Conservation (phyloP, 2,329 filamentous ascomycete species). For the Thielaviopsis punctulata region DNA sequence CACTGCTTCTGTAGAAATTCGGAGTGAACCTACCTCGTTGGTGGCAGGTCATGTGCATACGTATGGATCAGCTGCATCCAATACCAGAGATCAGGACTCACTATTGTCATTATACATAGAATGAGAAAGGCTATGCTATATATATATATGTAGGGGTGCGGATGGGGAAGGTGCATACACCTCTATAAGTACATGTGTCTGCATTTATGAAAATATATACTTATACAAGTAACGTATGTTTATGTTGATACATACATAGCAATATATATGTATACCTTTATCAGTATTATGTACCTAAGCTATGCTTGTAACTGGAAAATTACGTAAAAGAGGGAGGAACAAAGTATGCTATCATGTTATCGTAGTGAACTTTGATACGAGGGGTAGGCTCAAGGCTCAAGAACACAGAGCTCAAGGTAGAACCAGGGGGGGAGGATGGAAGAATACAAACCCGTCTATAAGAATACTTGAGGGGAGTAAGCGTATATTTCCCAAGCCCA, state of each 20-base stretch:
- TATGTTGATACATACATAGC: not conserved
- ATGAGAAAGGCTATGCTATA: not conserved
- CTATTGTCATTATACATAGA: not conserved
- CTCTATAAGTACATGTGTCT: not conserved
- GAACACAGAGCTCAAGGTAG: not conserved
- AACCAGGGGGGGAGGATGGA: too few relatives aligned
- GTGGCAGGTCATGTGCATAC: too few relatives aligned
- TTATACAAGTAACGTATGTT: too few relatives aligned
- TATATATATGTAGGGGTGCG: not conserved
- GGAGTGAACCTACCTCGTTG: too few relatives aligned
- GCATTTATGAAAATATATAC: not conserved
- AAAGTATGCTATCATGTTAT: too few relatives aligned
- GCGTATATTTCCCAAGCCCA: not conserved
- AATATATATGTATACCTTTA: not conserved
- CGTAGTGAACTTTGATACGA: not conserved
- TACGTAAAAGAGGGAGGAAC: not conserved
- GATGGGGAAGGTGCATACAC: not conserved
- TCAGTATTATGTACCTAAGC: not conserved
- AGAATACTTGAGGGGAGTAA: not conserved
- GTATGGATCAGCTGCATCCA: not conserved
- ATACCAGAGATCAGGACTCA: not conserved
- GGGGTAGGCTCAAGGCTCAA: not conserved
- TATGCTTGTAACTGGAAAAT: not conserved
- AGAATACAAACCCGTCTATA: not conserved
- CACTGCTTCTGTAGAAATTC: too few relatives aligned